Evolutionary conservation across 148 eudicot species (phyloP).

Genomic region (Vaccinium darrowii): DNA sequence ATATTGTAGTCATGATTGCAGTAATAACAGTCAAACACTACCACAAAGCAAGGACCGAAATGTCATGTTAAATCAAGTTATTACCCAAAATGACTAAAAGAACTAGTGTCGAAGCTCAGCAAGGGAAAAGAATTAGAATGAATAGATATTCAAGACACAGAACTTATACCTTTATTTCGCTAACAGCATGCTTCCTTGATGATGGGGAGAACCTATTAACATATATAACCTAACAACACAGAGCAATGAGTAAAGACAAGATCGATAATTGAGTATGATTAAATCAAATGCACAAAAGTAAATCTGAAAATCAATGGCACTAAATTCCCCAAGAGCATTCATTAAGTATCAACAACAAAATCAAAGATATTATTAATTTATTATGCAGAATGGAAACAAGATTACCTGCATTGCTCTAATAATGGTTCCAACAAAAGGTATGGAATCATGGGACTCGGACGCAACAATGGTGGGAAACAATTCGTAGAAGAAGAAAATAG

Average conservation of each 20-base stretch:
- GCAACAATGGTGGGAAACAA: slow-evolving; percentile 89
- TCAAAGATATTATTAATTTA: too few species aligned
- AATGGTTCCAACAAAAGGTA: slow-evolving; percentile 91
- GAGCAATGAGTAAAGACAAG: background rate
- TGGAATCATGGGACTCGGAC: slow-evolving; percentile 88
- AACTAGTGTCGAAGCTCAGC: background rate
- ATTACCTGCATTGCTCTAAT: slow-evolving; percentile 98
- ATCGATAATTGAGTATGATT: background rate
- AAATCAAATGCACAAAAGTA: background rate
- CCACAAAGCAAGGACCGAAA: background rate
- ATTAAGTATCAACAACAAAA: background rate
- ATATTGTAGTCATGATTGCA: background rate
- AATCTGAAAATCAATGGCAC: background rate
- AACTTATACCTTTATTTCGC: slow-evolving; percentile 84
- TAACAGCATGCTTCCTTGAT: slow-evolving; percentile 86
- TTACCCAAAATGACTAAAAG: slow-evolving; percentile 3
- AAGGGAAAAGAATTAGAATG: slow-evolving; percentile 9
- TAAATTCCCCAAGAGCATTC: background rate
- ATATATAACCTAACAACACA: slow-evolving; percentile 70
- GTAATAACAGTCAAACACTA: background rate
- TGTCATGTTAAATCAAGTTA: slow-evolving; percentile 5
- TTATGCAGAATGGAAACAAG: background rate
- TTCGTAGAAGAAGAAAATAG: slow-evolving; percentile 94
- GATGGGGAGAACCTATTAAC: slow-evolving; percentile 82
- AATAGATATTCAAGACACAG: slow-evolving; percentile 6